These are phyloP conservation scores for Mycena citricolor DNA, from an alignment of 1,284 basidiomycete species.

Conservation along the genomic window DNA sequence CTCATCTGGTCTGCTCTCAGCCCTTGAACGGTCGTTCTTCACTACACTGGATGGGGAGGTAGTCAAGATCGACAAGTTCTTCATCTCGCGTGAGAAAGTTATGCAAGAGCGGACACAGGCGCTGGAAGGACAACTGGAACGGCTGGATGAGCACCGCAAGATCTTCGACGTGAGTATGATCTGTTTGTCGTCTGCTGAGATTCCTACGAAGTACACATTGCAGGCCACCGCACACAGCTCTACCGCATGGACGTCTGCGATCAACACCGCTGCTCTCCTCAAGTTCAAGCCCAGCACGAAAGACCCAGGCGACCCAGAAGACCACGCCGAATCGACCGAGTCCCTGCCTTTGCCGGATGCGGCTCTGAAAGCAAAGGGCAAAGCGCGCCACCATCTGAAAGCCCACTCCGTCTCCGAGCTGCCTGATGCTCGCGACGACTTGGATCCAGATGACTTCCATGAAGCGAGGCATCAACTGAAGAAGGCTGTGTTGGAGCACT, in stretches of 20 bases:
- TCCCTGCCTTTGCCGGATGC: not conserved
- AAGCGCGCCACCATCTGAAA: not conserved
- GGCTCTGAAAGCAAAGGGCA: not conserved
- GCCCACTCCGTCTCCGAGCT: too few species aligned
- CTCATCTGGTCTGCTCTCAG: slow-evolving; percentile 52
- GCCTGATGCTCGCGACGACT: too few species aligned
- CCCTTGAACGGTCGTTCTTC: slow-evolving; percentile 72
- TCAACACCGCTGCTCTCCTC: slow-evolving; percentile 6
- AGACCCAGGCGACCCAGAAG: not conserved
- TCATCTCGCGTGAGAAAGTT: slow-evolving; percentile 70
- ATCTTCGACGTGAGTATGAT: slow-evolving; percentile 59
- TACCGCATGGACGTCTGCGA: slow-evolving; percentile 5
- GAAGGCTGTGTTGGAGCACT: slow-evolving; percentile 83
- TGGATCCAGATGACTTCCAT: slow-evolving; percentile 78
- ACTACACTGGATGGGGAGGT: slow-evolving; percentile 72
- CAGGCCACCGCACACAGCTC: slow-evolving; percentile 14
- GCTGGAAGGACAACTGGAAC: slow-evolving; percentile 71
- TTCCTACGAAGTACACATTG: not conserved
- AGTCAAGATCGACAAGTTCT: slow-evolving; percentile 85
- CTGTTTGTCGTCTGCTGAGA: too few species aligned
- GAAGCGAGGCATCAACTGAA: slow-evolving; percentile 82
- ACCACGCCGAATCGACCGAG: not conserved
- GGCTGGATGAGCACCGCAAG: slow-evolving; percentile 70
- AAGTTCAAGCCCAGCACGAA: slow-evolving; percentile 8
- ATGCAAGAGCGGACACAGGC: slow-evolving; percentile 49